Conservation (phyloP, 306 rosid species). For the Gleditsia sinensis region DNA sequence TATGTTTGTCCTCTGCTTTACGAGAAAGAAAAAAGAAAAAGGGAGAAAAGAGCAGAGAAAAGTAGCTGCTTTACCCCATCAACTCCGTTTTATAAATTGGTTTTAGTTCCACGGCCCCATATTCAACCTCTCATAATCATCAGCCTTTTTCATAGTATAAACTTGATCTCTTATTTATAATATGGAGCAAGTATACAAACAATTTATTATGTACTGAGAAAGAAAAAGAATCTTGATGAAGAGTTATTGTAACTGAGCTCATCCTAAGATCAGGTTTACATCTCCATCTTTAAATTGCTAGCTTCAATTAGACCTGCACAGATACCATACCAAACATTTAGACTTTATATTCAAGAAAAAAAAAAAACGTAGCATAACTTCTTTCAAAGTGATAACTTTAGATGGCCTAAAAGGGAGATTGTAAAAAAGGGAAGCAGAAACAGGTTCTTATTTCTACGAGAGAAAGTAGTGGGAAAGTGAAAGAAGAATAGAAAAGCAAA, state of each 20-base stretch:
- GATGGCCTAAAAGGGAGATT: constrained; percentile 1
- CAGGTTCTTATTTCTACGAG: no score
- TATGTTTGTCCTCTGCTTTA: no score
- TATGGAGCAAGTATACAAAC: constrained; percentile 56
- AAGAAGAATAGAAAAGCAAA: no score
- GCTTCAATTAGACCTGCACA: constrained; percentile 64
- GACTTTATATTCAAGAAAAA: not conserved
- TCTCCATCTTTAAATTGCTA: constrained; percentile 78
- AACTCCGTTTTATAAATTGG: no score
- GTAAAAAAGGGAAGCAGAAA: constrained; percentile 32
- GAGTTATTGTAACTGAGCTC: constrained; percentile 41
- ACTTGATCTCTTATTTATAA: constrained; percentile 53
- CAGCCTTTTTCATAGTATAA: no score
- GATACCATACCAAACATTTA: not conserved
- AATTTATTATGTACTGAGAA: constrained; percentile 57
- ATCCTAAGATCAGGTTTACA: constrained; percentile 50
- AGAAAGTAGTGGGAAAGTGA: no score
- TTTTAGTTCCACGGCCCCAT: no score
- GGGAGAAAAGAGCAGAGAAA: no score
- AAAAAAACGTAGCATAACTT: not conserved
- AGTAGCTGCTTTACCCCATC: no score
- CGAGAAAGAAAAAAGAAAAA: no score
- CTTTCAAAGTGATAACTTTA: constrained; percentile 7
- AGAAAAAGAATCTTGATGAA: constrained; percentile 45
- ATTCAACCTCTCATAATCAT: no score